phyloP scores from a whole-genome alignment of 352 stramenopile genomes.

The Peronospora tabacina region DNA sequence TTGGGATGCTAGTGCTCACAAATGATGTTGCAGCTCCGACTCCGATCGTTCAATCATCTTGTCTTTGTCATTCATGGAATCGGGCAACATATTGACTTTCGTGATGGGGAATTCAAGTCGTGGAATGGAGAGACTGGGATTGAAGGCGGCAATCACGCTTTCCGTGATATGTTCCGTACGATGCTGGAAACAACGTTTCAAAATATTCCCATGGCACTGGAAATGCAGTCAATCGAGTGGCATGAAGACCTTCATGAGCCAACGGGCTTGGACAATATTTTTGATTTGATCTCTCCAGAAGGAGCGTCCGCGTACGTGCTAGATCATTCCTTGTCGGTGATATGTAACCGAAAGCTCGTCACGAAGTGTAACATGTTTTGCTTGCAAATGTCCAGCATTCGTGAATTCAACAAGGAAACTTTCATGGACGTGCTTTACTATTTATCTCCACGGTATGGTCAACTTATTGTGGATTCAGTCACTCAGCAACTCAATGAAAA shows the following conservation, averaged over 20 bases:
- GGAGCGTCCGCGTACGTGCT: conserved; percentile 50
- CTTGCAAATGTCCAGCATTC: conserved; percentile 45
- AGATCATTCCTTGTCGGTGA: not conserved
- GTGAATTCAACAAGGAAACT: conserved; percentile 91
- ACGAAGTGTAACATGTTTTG: not conserved
- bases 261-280: conserved; percentile 77
- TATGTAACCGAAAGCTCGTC: not conserved
- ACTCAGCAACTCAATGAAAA: conserved; percentile 84
- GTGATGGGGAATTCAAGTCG: conserved; percentile 74
- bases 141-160: conserved; percentile 72
- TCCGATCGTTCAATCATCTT: conserved; percentile 72
- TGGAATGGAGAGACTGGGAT: conserved; percentile 66
- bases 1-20: not conserved
- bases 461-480: conserved; percentile 89
- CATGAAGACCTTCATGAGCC: conserved; percentile 84
- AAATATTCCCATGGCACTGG: conserved; percentile 69
- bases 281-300: conserved; percentile 75
- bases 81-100: conserved; percentile 79
- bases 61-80: conserved; percentile 86
- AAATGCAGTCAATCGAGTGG: conserved; percentile 89
- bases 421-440: conserved; percentile 93
- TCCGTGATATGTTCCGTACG: conserved; percentile 63
- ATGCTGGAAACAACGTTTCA: conserved; percentile 79
- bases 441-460: conserved; percentile 84
- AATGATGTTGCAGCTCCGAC: conserved; percentile 40